Percentiles rank a stretch among this genome's conserved stretches.
Evolutionary conservation across 306 rosid species (phyloP).

Genomic region (Cicer yamashitae): DNA sequence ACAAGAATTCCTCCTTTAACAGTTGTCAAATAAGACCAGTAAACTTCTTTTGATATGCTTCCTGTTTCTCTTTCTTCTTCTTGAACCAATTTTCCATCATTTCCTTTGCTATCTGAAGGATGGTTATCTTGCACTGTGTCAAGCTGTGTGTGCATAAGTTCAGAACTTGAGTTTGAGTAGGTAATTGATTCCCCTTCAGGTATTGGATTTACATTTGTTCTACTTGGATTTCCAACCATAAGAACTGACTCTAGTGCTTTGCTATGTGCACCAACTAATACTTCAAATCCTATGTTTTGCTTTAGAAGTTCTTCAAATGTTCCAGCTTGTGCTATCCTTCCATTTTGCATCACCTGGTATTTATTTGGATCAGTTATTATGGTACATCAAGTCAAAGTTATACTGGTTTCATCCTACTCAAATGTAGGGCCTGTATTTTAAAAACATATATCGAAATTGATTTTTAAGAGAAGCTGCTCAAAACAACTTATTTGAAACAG

Average conservation of each 20-base stretch:
- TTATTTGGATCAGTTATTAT: constrained; percentile 37
- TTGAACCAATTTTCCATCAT: constrained; percentile 78
- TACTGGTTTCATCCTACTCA: constrained; percentile 15
- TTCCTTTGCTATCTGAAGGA: constrained; percentile 63
- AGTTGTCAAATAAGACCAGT: constrained; percentile 77
- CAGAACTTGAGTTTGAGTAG: constrained; percentile 51
- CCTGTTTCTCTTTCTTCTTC: constrained; percentile 97
- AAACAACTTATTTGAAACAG: too few relatives aligned
- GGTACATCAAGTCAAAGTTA: constrained; percentile 2
- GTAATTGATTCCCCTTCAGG: constrained; percentile 52
- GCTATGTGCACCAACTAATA: constrained; percentile 92
- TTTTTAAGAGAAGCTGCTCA: too few relatives aligned
- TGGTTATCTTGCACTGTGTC: constrained; percentile 63
- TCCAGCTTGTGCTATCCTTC: constrained; percentile 87
- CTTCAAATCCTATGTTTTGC: constrained; percentile 88
- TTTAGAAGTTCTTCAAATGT: constrained; percentile 75
- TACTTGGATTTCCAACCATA: constrained; percentile 65
- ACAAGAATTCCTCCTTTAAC: constrained; percentile 73
- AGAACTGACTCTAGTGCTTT: constrained; percentile 83
- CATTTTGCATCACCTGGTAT: constrained; percentile 90
- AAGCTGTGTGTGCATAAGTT: constrained; percentile 47
- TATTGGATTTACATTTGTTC: constrained; percentile 48
- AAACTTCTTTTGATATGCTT: constrained; percentile 87
- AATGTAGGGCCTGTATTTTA: neutral
- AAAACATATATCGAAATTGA: too few relatives aligned